Conservation (phyloP, 768 basidiomycete genomes). For the Rubroboletus pulcherrimus region DNA sequence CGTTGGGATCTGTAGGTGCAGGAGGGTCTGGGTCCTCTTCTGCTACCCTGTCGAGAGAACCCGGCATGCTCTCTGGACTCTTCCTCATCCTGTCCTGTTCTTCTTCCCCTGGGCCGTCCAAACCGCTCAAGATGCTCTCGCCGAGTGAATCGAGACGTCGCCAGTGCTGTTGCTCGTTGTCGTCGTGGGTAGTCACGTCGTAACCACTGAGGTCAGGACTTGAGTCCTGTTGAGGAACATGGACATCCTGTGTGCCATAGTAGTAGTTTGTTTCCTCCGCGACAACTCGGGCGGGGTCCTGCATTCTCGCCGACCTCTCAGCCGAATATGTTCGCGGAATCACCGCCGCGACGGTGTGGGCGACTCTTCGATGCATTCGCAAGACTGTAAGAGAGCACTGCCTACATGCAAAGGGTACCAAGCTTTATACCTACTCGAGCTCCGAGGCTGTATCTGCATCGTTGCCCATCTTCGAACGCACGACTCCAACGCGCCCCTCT, state of each 20-base stretch:
- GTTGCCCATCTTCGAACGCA: constrained; percentile 12
- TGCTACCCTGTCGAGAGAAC: constrained; percentile 34
- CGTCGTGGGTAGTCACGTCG: constrained; percentile 21
- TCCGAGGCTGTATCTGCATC: constrained; percentile 23
- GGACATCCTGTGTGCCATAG: constrained; percentile 13
- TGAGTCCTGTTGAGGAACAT: constrained; percentile 9
- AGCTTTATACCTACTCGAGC: constrained; percentile 22
- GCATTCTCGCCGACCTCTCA: constrained; percentile 11
- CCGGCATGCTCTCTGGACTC: constrained; percentile 38
- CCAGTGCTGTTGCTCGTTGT: constrained; percentile 27
- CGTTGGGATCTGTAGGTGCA: constrained; percentile 7
- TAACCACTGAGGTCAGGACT: constrained; percentile 18
- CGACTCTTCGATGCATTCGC: constrained; percentile 31
- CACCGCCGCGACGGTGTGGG: constrained; percentile 30
- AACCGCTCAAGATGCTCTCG: constrained; percentile 31
- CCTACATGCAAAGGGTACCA: constrained; percentile 1
- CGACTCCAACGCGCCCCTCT: constrained; percentile 13
- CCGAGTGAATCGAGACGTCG: constrained; percentile 30
- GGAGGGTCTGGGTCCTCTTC: constrained; percentile 31
- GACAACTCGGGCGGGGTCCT: constrained; percentile 19
- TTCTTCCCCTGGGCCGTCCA: constrained; percentile 25
- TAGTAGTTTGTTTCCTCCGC: constrained; percentile 14
- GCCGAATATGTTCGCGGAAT: constrained; percentile 20
- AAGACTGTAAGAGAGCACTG: neutral
- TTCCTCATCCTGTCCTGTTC: constrained; percentile 21